These are phyloP conservation scores for Vanilla planifolia DNA, from an alignment of 106 monocot species.

Conservation along the genomic window DNA sequence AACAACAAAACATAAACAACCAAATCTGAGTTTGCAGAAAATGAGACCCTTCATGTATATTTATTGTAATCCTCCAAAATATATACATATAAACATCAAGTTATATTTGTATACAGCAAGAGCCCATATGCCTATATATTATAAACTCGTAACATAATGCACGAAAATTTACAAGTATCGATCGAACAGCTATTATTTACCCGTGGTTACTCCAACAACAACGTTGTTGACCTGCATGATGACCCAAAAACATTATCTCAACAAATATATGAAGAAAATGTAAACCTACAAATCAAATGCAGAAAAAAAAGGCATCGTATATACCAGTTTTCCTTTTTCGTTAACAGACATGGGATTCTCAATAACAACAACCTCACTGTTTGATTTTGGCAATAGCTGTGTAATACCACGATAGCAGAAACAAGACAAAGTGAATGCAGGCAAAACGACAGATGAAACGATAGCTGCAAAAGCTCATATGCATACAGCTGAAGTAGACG, in stretches of 20 bases:
- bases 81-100: not conserved
- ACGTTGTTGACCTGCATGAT: slow-evolving; percentile 58
- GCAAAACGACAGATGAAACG: not conserved
- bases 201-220: slow-evolving; percentile 55
- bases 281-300: not conserved
- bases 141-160: not conserved
- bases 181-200: slow-evolving; percentile 22
- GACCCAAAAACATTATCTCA: not conserved
- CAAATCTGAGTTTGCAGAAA: not conserved
- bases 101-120: not conserved
- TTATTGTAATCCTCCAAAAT: not conserved
- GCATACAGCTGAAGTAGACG: slow-evolving; percentile 39
- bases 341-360: slow-evolving; percentile 75
- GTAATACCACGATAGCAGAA: not conserved
- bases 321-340: slow-evolving; percentile 60
- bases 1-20: not conserved
- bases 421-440: not conserved
- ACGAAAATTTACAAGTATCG: not conserved
- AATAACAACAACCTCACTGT: slow-evolving; percentile 50
- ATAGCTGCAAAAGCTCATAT: not conserved
- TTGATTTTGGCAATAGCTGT: slow-evolving; percentile 12
- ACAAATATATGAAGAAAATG: not conserved
- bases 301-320: not conserved
- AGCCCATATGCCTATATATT: not conserved
- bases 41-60: not conserved